Evolutionary conservation across 2,329 filamentous ascomycete genomes (phyloP).

Genomic region (Microdochium trichocladiopsis): DNA sequence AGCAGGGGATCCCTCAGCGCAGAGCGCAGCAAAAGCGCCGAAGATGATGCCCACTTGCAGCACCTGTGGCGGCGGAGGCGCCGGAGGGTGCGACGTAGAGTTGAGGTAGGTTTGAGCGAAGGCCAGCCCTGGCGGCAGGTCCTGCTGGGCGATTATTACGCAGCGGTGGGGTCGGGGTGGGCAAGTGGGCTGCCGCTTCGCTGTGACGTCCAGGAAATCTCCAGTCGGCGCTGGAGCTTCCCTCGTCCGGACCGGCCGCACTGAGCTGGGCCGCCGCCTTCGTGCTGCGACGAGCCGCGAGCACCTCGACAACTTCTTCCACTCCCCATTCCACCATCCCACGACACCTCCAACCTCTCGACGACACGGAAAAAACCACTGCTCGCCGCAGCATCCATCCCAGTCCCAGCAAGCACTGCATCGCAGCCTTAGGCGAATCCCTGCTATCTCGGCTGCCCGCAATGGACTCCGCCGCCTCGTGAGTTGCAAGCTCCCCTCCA

Average conservation of each 20-base stretch:
- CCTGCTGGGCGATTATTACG: not conserved
- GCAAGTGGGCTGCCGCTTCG: not conserved
- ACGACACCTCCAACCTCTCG: not conserved
- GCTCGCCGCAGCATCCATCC: not conserved
- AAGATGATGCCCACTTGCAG: not conserved
- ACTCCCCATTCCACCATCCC: not conserved
- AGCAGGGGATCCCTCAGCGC: too few species aligned
- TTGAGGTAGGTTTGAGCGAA: not conserved
- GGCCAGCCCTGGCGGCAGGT: not conserved
- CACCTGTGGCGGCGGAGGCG: not conserved
- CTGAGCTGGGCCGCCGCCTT: not conserved
- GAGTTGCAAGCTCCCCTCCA: slow-evolving; percentile 18
- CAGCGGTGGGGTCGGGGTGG: not conserved
- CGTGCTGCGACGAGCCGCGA: not conserved
- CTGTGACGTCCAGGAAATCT: not conserved
- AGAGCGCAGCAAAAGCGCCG: not conserved
- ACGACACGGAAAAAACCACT: not conserved
- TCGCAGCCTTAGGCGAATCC: not conserved
- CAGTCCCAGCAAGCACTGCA: not conserved
- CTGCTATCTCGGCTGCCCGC: slow-evolving; percentile 9
- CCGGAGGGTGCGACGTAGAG: not conserved
- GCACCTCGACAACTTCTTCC: slow-evolving; percentile 2
- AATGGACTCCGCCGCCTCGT: slow-evolving; percentile 22
- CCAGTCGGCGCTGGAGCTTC: not conserved
- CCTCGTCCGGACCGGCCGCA: not conserved